Base-by-base conservation (phyloP, 257 asterid species). In the Perilla frutescens region DNA sequence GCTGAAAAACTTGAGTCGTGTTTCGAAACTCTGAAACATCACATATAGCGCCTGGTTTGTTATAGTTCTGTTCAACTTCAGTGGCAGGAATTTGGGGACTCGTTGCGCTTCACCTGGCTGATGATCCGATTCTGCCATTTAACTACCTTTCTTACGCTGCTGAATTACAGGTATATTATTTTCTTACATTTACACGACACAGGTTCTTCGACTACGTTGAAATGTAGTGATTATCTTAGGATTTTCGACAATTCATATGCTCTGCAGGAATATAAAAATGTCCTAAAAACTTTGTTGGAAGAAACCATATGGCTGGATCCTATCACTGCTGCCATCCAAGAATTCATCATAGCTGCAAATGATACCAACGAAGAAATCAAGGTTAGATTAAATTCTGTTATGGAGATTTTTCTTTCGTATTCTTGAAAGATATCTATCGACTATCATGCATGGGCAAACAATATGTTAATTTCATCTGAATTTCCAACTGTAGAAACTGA, bases 1-100 rank as follows among this genome's bases (percentile, higher is more conserved):
- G 37, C 37, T 34, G 37, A 34, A 34, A 20, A 34, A 2, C 37
- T 4, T 4, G 37, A 34, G 1, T 34, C 37, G 3, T 34, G 37
- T 34, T 34, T 34, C 0, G 37, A 34, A 34, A 34, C 37, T 2
- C 3, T 34, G 37, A 4, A 34, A 34, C 37, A 4, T 34, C 37
- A 34, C 26, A 20, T 20, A 20, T 2, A 34, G 37, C 37, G 4
- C 37, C 37, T 34, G 3, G 3, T 34, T 11, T 47, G 26, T 20
- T 26, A 5, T 3, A 10, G 8, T 65, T 13, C 6, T 31, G 47
- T 1, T 31, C 2, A 73, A 66, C 55, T 66, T 62, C 89, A 93
- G 98, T 85, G 48, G 79, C 94, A 26, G 96, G 90, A 77, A 79
- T 94, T 53, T 94, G 96, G 97, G 99, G 99, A 77, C 96, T 91